Conservation (phyloP, 2,329 filamentous ascomycete species). For the Purpureocillium takamizusanense region DNA sequence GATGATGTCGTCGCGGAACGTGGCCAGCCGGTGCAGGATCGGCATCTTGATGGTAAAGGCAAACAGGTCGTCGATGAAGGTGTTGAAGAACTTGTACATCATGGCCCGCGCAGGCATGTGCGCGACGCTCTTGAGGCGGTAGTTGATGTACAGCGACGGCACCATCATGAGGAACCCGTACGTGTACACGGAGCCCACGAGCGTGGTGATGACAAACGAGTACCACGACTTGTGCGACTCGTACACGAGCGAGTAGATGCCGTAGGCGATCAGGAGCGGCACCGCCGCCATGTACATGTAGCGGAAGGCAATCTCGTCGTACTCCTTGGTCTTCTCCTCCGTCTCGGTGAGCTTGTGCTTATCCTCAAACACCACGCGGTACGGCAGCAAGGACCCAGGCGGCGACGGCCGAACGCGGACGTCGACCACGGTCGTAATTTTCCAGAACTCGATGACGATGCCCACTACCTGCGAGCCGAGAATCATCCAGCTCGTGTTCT, state of each 20-base stretch:
- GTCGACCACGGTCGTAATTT: constrained; percentile 91
- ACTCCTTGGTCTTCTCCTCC: constrained; percentile 96
- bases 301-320: constrained; percentile 94
- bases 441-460: constrained; percentile 67
- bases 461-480: constrained; percentile 85
- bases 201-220: constrained; percentile 86
- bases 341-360: constrained; percentile 94
- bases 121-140: constrained; percentile 87
- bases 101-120: constrained; percentile 96
- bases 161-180: constrained; percentile 99
- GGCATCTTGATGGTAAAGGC: constrained; percentile 99
- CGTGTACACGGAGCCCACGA: constrained; percentile 92
- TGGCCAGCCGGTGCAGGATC: constrained; percentile 81
- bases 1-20: constrained; percentile 89
- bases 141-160: constrained; percentile 96
- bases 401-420: constrained; percentile 66
- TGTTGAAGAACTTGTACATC: constrained; percentile 98
- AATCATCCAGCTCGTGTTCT: constrained; percentile 99
- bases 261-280: constrained; percentile 81
- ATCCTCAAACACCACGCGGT: constrained; percentile 79
- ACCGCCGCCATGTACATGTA: constrained; percentile 93
- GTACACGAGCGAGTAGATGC: constrained; percentile 83
- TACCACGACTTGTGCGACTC: constrained; percentile 98
- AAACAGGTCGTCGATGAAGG: constrained; percentile 97
- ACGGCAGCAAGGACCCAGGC: constrained; percentile 66